These are phyloP conservation scores for Collybia mongolica DNA, from an alignment of 768 basidiomycete genomes.

Conservation along the genomic window DNA sequence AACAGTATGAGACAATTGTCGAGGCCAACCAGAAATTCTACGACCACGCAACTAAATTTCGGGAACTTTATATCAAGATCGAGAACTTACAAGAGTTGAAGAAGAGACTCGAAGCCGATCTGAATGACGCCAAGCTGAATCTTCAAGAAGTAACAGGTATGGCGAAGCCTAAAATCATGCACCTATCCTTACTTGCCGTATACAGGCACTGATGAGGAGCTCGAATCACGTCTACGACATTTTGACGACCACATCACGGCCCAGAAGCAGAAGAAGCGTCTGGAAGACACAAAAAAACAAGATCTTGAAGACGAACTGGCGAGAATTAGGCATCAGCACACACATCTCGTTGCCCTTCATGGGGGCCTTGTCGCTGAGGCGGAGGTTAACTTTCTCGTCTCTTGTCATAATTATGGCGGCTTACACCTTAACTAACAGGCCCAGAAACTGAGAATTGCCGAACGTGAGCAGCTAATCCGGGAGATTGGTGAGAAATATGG, in stretches of 20 bases:
- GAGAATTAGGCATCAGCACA: constrained; percentile 49
- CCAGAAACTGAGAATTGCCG: constrained; percentile 65
- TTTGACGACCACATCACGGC: constrained; percentile 57
- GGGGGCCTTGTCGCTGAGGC: constrained; percentile 74
- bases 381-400: constrained; percentile 41
- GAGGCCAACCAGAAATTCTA: constrained; percentile 77
- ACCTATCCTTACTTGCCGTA: constrained; percentile 4
- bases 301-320: constrained; percentile 62
- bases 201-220: constrained; percentile 72
- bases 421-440: constrained; percentile 41
- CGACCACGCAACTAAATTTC: constrained; percentile 80
- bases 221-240: constrained; percentile 53
- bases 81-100: constrained; percentile 64
- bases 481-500: constrained; percentile 65
- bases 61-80: constrained; percentile 76
- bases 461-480: constrained; percentile 74
- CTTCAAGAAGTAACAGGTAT: constrained; percentile 67
- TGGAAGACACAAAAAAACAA: constrained; percentile 51
- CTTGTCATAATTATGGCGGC: background rate
- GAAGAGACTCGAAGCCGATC: constrained; percentile 56
- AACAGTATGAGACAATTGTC: constrained; percentile 61
- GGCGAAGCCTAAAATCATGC: constrained; percentile 10
- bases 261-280: constrained; percentile 46
- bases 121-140: constrained; percentile 60
- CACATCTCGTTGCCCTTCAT: constrained; percentile 54